phyloP scores from a whole-genome alignment of 116 monocot genomes.

The Papilionanthe hybrid region DNA sequence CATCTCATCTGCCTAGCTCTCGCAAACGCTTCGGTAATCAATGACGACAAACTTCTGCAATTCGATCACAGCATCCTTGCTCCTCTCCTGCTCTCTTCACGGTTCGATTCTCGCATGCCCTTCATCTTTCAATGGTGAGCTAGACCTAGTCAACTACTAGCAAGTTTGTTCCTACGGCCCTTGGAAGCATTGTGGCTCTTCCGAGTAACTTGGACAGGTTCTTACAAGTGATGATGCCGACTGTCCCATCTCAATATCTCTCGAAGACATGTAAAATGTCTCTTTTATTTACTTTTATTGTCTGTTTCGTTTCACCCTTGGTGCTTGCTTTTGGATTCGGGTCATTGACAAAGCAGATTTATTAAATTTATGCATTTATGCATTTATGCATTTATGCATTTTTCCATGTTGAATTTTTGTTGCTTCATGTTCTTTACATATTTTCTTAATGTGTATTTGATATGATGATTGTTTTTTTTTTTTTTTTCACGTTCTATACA shows the following conservation, averaged over 20 bases:
- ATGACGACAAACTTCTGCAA: too few species aligned
- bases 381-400: not conserved
- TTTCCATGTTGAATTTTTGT: not conserved
- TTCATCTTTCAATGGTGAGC: too few species aligned
- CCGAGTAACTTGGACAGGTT: constrained; percentile 59
- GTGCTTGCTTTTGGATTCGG: not conserved
- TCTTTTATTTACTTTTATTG: not conserved
- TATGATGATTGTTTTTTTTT: not conserved
- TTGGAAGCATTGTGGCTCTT: not conserved
- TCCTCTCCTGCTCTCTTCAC: too few species aligned
- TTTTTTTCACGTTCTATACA: not conserved
- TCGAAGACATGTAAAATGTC: constrained; percentile 33
- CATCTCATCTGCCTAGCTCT: too few species aligned
- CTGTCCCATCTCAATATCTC: constrained; percentile 35
- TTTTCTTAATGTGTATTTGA: not conserved
- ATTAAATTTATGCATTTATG: not conserved
- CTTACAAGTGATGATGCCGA: constrained; percentile 50
- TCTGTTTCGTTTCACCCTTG: not conserved
- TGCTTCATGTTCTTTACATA: not conserved
- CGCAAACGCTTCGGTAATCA: too few species aligned
- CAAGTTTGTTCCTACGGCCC: not conserved
- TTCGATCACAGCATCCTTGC: too few species aligned
- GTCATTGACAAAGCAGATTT: not conserved
- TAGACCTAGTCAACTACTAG: not conserved
- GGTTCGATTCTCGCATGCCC: too few species aligned